These are phyloP conservation scores for Cercospora janseana DNA, from an alignment of 2,329 filamentous ascomycete genomes.

Conservation along the genomic window DNA sequence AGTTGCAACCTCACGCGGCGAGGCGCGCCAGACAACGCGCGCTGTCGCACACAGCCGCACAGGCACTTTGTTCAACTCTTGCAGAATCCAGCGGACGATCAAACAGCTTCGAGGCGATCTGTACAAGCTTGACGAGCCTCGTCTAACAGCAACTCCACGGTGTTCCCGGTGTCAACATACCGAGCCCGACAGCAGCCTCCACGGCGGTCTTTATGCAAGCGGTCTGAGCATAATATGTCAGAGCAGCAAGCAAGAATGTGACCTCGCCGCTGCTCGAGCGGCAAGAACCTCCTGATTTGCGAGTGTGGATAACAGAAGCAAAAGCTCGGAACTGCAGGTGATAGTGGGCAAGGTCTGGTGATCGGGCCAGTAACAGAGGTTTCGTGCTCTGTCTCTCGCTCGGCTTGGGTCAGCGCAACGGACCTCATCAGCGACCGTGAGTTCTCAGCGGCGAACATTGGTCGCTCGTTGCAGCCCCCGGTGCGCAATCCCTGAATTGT, in stretches of 20 bases:
- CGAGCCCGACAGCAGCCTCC: neutral
- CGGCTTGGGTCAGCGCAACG: too few species aligned
- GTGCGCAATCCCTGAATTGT: too few species aligned
- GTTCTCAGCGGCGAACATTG: too few species aligned
- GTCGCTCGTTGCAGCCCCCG: too few species aligned
- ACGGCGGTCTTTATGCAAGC: neutral
- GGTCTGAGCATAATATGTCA: slow-evolving; percentile 14
- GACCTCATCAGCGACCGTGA: too few species aligned
- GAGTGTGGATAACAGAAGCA: neutral
- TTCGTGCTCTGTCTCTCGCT: too few species aligned
- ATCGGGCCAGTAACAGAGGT: neutral
- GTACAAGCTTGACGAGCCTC: too few species aligned
- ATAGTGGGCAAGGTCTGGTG: neutral
- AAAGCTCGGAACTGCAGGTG: neutral
- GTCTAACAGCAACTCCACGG: too few species aligned
- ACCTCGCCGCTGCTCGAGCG: neutral
- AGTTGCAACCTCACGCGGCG: neutral
- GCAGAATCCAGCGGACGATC: too few species aligned
- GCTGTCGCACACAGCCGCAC: neutral
- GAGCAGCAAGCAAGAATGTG: slow-evolving; percentile 7
- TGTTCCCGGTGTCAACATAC: neutral
- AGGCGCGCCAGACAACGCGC: neutral
- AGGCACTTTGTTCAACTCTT: too few species aligned
- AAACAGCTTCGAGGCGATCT: too few species aligned
- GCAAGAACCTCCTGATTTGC: neutral